Evolutionary conservation across 2,329 filamentous ascomycete species (phyloP), one percentile per base, ranked within the genome.

Genomic region (Fusarium luffae): DNA sequence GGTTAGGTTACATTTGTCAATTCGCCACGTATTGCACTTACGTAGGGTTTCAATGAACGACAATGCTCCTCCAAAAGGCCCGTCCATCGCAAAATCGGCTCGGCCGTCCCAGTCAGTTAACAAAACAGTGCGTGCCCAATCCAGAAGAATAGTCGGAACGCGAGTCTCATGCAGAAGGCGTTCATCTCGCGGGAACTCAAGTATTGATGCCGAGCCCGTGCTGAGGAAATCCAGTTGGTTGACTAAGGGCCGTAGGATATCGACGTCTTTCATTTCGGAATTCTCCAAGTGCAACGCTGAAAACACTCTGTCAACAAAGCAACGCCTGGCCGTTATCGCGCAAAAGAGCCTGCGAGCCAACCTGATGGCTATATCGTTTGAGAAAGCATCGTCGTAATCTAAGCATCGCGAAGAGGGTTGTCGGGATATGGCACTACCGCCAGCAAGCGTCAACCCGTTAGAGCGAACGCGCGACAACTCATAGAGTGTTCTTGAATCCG

Each of bases 81-180:
- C 89, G 73, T 92, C 90, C 57, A 87, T 89, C 4, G 88, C 83
- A 54, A 97, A 86, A 44, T 90, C 86, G 2, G 92, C 86, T 57
- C 88, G 88, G 0, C 93, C 92, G 75, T 95, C 87, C 94, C 94
- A 98, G 66, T 93, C 89, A 58, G 90, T 88, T 46, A 97, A 80
- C 74, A 97, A 87, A 2, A 96, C 85, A 0, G 90, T 89, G 63
- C 92, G 85, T 21, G 91, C 87, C 91, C 91, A 94, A 73, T 93
- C 91, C 27, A 93, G 79, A 8, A 88, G 80, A 18, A 89, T 77
- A 13, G 85, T 87, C 10, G 86, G 87, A 19, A 87, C 82, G 37
- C 86, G 81, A 32, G 85, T 86, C 71, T 89, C 87, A 68, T 89
- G 88, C 23, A 87, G 73, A 16, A 82, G 80, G n/a, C 84, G 83